Conservation (phyloP, 352 stramenopile species). For the Globisporangium rhizosaccharum region DNA sequence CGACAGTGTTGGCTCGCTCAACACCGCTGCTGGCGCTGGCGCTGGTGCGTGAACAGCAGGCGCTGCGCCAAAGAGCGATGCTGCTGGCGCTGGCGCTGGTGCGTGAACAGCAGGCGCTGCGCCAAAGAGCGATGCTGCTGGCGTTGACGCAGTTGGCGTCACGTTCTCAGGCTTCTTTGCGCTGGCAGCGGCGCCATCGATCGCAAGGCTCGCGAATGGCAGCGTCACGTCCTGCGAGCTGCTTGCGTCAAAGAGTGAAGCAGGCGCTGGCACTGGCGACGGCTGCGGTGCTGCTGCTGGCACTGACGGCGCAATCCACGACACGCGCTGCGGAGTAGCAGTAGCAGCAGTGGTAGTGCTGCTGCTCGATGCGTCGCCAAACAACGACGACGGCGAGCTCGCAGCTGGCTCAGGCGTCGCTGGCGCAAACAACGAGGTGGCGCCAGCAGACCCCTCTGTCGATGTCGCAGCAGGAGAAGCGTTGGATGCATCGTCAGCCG, state of each 20-base stretch:
- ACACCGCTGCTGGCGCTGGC: background rate
- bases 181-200: background rate
- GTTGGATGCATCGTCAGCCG: background rate
- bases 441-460: background rate
- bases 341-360: background rate
- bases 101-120: background rate
- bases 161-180: slow-evolving; percentile 12
- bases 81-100: background rate
- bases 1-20: background rate
- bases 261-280: background rate
- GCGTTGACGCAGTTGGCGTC: background rate
- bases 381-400: slow-evolving; percentile 5
- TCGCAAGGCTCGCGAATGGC: slow-evolving; percentile 3
- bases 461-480: background rate
- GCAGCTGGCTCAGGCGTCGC: background rate
- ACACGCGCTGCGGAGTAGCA: background rate
- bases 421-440: background rate
- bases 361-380: slow-evolving; percentile 4
- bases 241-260: background rate
- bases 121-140: slow-evolving; percentile 16
- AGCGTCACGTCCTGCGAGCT: background rate
- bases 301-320: slow-evolving; percentile 8
- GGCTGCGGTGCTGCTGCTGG: background rate
- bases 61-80: background rate
- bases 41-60: no score